Evolutionary conservation across 2,329 filamentous ascomycete species (phyloP).

Genomic region (Elsinoe batatas): DNA sequence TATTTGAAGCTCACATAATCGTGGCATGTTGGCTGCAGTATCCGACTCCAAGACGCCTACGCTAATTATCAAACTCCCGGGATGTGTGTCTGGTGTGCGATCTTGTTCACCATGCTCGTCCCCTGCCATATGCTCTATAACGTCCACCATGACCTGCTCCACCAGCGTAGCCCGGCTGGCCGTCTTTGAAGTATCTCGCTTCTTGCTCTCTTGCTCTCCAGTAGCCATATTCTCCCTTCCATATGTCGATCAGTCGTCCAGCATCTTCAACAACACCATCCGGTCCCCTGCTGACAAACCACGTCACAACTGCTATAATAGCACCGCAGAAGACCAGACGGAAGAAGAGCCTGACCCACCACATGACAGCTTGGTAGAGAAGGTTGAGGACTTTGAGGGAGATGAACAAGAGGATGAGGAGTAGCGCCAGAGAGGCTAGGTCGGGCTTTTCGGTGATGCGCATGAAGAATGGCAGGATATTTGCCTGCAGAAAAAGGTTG

Average conservation of each 20-base stretch:
- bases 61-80: background rate
- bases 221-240: slow-evolving; percentile 30
- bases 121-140: slow-evolving; percentile 4
- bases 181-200: slow-evolving; percentile 8
- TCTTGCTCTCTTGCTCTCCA: slow-evolving; percentile 26
- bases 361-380: slow-evolving; percentile 62
- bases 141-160: background rate
- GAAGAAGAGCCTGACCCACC: slow-evolving; percentile 61
- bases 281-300: slow-evolving; percentile 52
- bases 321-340: slow-evolving; percentile 55
- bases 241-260: slow-evolving; percentile 28
- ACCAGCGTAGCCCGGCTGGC: background rate
- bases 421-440: slow-evolving; percentile 43
- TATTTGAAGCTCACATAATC: background rate
- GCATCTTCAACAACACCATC: slow-evolving; percentile 55
- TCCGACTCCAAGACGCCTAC: background rate
- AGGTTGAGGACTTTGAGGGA: slow-evolving; percentile 56
- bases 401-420: slow-evolving; percentile 54
- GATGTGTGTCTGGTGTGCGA: background rate
- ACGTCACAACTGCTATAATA: slow-evolving; percentile 45
- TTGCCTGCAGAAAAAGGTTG: slow-evolving; percentile 17
- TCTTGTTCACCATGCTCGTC: background rate
- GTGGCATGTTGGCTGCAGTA: background rate
- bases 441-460: slow-evolving; percentile 31
- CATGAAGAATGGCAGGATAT: slow-evolving; percentile 23